These are phyloP conservation scores for Pseudopyricularia cyperi DNA, from an alignment of 2,329 filamentous ascomycete genomes.

Conservation along the genomic window DNA sequence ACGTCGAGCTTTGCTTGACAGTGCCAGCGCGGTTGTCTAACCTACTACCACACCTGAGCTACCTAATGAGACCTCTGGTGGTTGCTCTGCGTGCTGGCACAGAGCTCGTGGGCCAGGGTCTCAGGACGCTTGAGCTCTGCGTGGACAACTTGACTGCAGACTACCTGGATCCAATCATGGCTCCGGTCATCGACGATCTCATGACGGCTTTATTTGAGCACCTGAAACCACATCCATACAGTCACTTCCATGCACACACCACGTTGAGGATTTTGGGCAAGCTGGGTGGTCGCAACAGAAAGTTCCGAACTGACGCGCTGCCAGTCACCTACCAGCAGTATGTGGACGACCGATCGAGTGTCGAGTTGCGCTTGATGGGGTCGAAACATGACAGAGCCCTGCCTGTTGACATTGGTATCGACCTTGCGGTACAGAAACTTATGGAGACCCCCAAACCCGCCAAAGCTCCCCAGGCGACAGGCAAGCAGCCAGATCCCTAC, in stretches of 20 bases:
- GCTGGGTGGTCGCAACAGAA: slow-evolving; percentile 85
- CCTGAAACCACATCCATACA: slow-evolving; percentile 84
- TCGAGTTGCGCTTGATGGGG: slow-evolving; percentile 80
- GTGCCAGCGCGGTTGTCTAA: slow-evolving; percentile 92
- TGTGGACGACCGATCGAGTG: slow-evolving; percentile 76
- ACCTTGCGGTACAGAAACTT: slow-evolving; percentile 77
- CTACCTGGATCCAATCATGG: slow-evolving; percentile 97
- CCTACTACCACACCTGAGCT: slow-evolving; percentile 85
- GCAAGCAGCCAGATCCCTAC: slow-evolving; percentile 59
- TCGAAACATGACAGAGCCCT: slow-evolving; percentile 83
- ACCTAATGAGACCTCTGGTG: slow-evolving; percentile 94
- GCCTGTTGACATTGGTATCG: slow-evolving; percentile 72
- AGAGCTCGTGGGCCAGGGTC: slow-evolving; percentile 85
- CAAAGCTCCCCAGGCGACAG: slow-evolving; percentile 23
- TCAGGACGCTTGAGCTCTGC: slow-evolving; percentile 87
- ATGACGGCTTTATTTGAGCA: slow-evolving; percentile 98
- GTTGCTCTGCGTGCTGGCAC: slow-evolving; percentile 84
- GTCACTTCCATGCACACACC: slow-evolving; percentile 93
- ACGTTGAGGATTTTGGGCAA: slow-evolving; percentile 97
- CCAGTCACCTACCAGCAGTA: slow-evolving; percentile 73
- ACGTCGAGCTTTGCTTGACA: slow-evolving; percentile 92
- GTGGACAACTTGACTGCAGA: slow-evolving; percentile 97
- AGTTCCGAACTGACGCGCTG: slow-evolving; percentile 84
- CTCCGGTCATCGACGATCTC: slow-evolving; percentile 93
- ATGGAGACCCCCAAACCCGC: slow-evolving; percentile 60